A percentile compares a stretch with the other conserved stretches of the same genome.
Conservation (phyloP, 495 filamentous ascomycete genomes). For the Aspergillus sclerotiicarbonarius region DNA sequence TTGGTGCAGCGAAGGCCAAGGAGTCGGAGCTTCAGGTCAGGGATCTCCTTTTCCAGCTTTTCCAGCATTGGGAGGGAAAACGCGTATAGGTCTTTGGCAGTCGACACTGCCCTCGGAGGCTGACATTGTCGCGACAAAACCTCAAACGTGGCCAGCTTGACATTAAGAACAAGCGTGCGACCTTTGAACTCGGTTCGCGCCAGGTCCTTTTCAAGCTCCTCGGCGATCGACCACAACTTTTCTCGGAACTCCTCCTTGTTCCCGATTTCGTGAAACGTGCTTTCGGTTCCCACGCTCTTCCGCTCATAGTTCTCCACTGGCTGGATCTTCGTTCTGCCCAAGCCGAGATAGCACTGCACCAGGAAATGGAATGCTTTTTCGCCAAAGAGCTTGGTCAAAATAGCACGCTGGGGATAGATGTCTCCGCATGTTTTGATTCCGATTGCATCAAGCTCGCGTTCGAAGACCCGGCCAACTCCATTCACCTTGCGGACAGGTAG, state of each 20-base stretch:
- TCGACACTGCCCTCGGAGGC: constrained; percentile 65
- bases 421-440: constrained; percentile 89
- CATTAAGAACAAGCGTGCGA: constrained; percentile 83
- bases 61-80: constrained; percentile 78
- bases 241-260: constrained; percentile 65
- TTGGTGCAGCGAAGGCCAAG: constrained; percentile 89
- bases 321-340: constrained; percentile 83
- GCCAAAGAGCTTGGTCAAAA: constrained; percentile 75
- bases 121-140: constrained; percentile 80
- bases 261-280: constrained; percentile 81
- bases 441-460: constrained; percentile 85
- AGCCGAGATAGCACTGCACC: constrained; percentile 76
- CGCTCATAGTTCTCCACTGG: constrained; percentile 88
- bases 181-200: constrained; percentile 78
- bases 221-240: constrained; percentile 75
- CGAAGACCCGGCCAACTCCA: constrained; percentile 88
- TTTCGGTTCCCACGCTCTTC: constrained; percentile 92
- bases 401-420: constrained; percentile 72
- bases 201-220: constrained; percentile 88
- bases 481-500: constrained; percentile 89
- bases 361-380: constrained; percentile 90
- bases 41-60: constrained; percentile 84
- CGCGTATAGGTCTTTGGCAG: constrained; percentile 79
- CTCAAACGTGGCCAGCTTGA: constrained; percentile 93
- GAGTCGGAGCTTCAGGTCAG: constrained; percentile 74